Evolutionary conservation across 176 grass and related monocot genomes (phyloP).

Genomic region (Carex scoparia): DNA sequence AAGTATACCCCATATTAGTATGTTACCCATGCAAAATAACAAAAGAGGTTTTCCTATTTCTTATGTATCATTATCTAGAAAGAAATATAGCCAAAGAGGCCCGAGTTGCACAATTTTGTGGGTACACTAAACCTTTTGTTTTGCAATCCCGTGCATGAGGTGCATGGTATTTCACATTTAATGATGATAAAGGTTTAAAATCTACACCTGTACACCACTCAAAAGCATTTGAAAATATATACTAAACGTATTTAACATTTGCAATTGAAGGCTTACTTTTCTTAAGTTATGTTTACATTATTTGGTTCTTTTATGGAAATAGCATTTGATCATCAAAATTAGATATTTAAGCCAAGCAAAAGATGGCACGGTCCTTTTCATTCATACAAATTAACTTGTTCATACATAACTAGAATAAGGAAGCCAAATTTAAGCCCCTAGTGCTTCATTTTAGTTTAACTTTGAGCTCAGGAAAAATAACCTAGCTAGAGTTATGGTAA

Average conservation of each 20-base stretch:
- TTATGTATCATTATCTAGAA: background rate
- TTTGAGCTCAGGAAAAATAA: background rate
- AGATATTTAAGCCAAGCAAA: background rate
- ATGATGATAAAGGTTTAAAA: background rate
- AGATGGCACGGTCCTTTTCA: background rate
- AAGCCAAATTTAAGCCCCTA: background rate
- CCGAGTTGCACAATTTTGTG: background rate
- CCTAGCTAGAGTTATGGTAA: background rate
- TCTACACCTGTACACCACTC: background rate
- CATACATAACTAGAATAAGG: background rate
- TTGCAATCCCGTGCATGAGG: background rate
- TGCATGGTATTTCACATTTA: background rate
- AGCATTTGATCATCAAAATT: background rate
- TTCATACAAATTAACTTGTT: background rate
- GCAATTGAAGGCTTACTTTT: background rate
- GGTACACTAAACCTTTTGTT: background rate
- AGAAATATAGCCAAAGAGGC: background rate
- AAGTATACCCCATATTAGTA: background rate
- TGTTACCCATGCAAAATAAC: background rate
- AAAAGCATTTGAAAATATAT: background rate
- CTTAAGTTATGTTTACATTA: background rate
- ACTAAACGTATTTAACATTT: background rate
- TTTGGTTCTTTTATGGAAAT: background rate
- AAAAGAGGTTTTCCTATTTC: background rate
- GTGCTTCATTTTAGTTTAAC: background rate